Evolutionary conservation across 495 filamentous ascomycete species (phyloP), one percentile per base, ranked within the genome.

Genomic region (Aspergillus carlsbadensis): DNA sequence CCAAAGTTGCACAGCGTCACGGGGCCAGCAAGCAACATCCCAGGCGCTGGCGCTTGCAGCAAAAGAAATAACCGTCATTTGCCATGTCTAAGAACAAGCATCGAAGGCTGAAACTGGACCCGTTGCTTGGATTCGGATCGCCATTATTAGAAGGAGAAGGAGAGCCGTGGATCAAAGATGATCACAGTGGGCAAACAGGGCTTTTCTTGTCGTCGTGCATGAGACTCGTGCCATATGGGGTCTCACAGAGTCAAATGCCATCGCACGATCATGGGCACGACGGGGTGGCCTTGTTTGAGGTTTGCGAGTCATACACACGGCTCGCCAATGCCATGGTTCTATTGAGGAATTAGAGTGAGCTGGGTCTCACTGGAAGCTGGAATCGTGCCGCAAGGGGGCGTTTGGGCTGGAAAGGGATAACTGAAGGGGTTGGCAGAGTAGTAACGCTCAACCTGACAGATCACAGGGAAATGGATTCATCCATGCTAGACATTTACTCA

Each of bases 1-100:
- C 45, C 26, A 31, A 36, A 33, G 50, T 59, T 24, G 20, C 57
- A 59, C 57, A 43, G 50, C 57, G 31, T 59, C 56, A 59, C 56
- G 50, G 42, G 56, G 35, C 42, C 35, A 6, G 41, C 31, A 26
- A 18, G 10, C 44, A 33, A 52, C 18, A 48, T 24, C 40, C 48
- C 55, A 57, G 39, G 15, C 14, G 14, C 31, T 47, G 42, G 43
- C 44, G 36, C 39, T 52, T 48, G 47, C 55, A 53, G 56, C 11
- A 45, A 41, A 46, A 40, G 39, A 18, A 34, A 22, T 17, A 31
- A 36, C 17, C 7, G 20, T 43, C 42, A 58, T 58, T 58, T 46
- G 56, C 41, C 13, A 29, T 18, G 48, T 40, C 10, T 46, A 33
- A 24, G 47, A 51, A 51, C 36, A 45, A 29, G 18, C 31, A 34